Evolutionary conservation across 1,284 basidiomycete genomes (phyloP).

Genomic region (Ceratobasidium papillatum): DNA sequence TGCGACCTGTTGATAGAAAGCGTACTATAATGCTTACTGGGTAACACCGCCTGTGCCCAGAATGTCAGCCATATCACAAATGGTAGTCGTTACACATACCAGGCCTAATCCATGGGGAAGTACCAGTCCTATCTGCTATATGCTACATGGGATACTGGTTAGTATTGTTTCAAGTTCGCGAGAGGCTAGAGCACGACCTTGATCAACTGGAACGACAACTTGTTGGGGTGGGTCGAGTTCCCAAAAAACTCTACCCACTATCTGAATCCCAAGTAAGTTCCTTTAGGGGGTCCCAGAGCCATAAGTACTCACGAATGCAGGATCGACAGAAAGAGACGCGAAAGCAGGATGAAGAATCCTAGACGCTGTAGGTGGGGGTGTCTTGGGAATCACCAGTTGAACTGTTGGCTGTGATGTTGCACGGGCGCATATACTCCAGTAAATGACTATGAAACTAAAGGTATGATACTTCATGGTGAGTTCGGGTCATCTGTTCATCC

Average conservation of each 20-base stretch:
- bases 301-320: conserved; percentile 17
- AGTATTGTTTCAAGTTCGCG: background rate
- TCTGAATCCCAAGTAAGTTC: too few species aligned
- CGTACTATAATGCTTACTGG: conserved; percentile 6
- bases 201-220: conserved; percentile 32
- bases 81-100: background rate
- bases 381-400: conserved; percentile 11
- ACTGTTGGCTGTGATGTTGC: background rate
- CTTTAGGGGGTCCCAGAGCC: background rate
- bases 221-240: conserved; percentile 26
- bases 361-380: conserved; percentile 11
- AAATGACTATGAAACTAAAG: background rate
- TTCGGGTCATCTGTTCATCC: background rate
- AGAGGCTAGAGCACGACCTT: background rate
- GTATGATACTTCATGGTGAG: conserved; percentile 1
- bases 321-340: conserved; percentile 25
- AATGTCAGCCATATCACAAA: too few species aligned
- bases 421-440: conserved; percentile 19
- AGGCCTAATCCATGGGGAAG: conserved; percentile 31
- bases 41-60: conserved; percentile 11
- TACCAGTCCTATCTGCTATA: conserved; percentile 20
- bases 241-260: conserved; percentile 36
- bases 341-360: conserved; percentile 26
- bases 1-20: background rate
- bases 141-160: background rate